Evolutionary conservation across 208 protist species (phyloP), one percentile per base, ranked within the genome.

Genomic region (Acanthamoeba lugdunensis): DNA sequence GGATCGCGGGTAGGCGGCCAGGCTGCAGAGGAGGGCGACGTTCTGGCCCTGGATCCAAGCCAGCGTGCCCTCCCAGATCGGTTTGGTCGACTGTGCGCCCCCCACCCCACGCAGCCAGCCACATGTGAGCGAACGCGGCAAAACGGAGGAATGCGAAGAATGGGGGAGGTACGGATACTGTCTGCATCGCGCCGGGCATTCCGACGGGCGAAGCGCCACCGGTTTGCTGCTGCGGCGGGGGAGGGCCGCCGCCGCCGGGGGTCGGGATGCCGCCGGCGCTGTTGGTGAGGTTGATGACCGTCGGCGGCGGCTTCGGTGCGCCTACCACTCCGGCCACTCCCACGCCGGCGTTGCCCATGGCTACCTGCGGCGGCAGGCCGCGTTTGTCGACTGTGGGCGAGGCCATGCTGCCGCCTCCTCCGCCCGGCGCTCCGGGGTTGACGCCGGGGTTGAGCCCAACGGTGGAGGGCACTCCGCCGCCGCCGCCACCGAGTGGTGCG

Each of bases 211-310:
- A 9, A 75, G 23, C 28, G 3, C 48, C 79, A 3, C 23, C 79
- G 48, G 45, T 11, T 2, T 88, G 37, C 48, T 21, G 54, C 50
- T 33, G 48, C 25, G 41, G 52, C 52, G 45, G 25, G 0, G 50
- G 25, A 21, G 48, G 5, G 18, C 48, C 6, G 28, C n/a, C 79
- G 50, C n/a, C 45, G 5, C 13, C 25, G 21, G 79, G 48, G 21
- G 25, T 30, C 3, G 79, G 79, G 13, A 88, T n/a, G 54, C 52
- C 45, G 79, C 79, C 79, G 4, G 52, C 41, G 21, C 79, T 88
- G 79, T 56, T 41, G 52, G 79, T 88, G n/a, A 88, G 79, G 54
- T 88, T 88, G 79, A 88, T 88, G 48, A 67, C 45, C 25, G 79
- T 25, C 7, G 79, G 79, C 13, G 45, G 79, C 28, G 45, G 79